These are phyloP conservation scores for Sutorius australiensis DNA, from an alignment of 768 basidiomycete genomes.

Conservation along the genomic window DNA sequence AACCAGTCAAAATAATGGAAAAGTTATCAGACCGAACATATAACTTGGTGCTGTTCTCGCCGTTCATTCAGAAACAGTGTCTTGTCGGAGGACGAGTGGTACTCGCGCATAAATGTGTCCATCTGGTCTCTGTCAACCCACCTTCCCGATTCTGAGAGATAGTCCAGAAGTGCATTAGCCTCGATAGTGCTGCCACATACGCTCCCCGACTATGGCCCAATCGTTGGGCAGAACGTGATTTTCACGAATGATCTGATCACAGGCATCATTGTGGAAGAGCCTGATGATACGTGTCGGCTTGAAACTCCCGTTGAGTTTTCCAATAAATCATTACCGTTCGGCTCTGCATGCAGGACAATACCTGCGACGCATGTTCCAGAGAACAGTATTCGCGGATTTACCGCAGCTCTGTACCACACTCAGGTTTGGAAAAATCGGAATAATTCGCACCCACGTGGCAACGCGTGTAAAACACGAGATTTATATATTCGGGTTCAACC, in stretches of 20 bases:
- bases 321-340: constrained; percentile 4
- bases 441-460: constrained; percentile 21
- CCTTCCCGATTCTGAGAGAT: neutral
- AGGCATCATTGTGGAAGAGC: neutral
- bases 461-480: constrained; percentile 33
- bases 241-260: neutral
- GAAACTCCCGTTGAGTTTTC: neutral
- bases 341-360: constrained; percentile 13
- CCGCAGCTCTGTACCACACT: constrained; percentile 8
- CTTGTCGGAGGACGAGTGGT: constrained; percentile 2
- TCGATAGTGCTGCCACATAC: constrained; percentile 4
- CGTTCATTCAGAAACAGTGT: constrained; percentile 1
- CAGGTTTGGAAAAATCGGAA: neutral
- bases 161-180: neutral
- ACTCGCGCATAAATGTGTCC: constrained; percentile 2
- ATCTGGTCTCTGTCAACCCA: constrained; percentile 17
- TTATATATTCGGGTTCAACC: constrained; percentile 43
- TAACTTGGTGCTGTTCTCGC: neutral
- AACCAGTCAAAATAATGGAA: neutral
- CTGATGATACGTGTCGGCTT: neutral
- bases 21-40: neutral
- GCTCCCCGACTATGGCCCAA: neutral
- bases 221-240: constrained; percentile 1
- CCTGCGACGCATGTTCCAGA: constrained; percentile 20
- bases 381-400: constrained; percentile 3